These are phyloP conservation scores for Salmacisia buchloeana DNA, from an alignment of 1,284 basidiomycete species.

Conservation along the genomic window DNA sequence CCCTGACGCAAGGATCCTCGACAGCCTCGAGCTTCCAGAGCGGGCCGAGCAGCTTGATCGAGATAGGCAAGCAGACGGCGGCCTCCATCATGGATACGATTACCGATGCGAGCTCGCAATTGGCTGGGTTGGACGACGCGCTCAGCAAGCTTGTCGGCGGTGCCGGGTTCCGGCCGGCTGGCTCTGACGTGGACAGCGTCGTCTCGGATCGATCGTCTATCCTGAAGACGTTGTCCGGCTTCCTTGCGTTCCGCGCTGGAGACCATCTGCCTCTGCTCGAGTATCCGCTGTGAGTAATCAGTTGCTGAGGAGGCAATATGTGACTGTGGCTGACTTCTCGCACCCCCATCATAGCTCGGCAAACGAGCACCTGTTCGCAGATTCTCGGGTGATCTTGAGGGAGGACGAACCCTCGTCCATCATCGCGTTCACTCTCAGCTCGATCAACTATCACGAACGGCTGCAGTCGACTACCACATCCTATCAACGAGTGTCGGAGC, in stretches of 20 bases:
- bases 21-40: not conserved
- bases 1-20: too few relatives aligned
- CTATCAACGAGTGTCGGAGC: slow-evolving; percentile 16
- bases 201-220: slow-evolving; percentile 69
- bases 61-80: not conserved
- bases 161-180: not conserved
- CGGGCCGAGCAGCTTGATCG: not conserved
- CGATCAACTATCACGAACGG: slow-evolving; percentile 64
- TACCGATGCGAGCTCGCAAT: not conserved
- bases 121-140: slow-evolving; percentile 1
- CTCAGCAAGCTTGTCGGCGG: not conserved
- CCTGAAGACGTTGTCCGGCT: slow-evolving; percentile 75
- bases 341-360: slow-evolving; percentile 15
- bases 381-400: slow-evolving; percentile 88
- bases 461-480: slow-evolving; percentile 19
- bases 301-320: not conserved
- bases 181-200: slow-evolving; percentile 54
- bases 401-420: slow-evolving; percentile 98
- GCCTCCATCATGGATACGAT: not conserved
- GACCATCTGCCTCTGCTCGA: slow-evolving; percentile 56
- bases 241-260: slow-evolving; percentile 57
- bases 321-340: not conserved
- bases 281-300: slow-evolving; percentile 55
- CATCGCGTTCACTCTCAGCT: slow-evolving; percentile 88
- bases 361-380: slow-evolving; percentile 68